These are phyloP conservation scores for Chenopodium quinoa DNA, from an alignment of 148 eudicot species.

Conservation along the genomic window DNA sequence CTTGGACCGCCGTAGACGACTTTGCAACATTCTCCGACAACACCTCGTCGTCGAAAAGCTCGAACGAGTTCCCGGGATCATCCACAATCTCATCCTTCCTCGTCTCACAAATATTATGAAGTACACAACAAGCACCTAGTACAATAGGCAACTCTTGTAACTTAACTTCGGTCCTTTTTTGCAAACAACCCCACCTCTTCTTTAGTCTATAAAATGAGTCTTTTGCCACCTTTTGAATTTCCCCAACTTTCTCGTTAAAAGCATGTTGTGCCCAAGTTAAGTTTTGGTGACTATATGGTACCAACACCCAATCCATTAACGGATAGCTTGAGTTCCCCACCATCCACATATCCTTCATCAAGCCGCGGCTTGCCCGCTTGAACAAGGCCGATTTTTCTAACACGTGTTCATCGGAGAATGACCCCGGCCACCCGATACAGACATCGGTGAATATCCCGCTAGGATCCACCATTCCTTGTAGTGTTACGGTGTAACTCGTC, in stretches of 20 bases:
- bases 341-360: slow-evolving; percentile 39
- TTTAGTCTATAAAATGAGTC: slow-evolving; percentile 57
- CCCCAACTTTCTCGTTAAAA: slow-evolving; percentile 56
- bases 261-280: slow-evolving; percentile 73
- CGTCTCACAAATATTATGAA: slow-evolving; percentile 73
- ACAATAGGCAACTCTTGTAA: slow-evolving; percentile 67
- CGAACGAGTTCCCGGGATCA: slow-evolving; percentile 33
- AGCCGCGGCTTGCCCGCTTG: slow-evolving; percentile 46
- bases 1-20: slow-evolving; percentile 37
- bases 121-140: slow-evolving; percentile 67
- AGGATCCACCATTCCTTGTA: slow-evolving; percentile 68
- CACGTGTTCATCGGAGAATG: slow-evolving; percentile 59
- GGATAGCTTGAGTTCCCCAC: slow-evolving; percentile 54
- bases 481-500: slow-evolving; percentile 59
- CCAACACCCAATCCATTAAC: slow-evolving; percentile 64
- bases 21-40: slow-evolving; percentile 44
- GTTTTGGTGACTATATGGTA: slow-evolving; percentile 57
- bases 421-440: slow-evolving; percentile 80
- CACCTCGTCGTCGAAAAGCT: slow-evolving; percentile 58
- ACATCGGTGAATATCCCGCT: slow-evolving; percentile 60
- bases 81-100: slow-evolving; percentile 40
- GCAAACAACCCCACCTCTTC: slow-evolving; percentile 69
- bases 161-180: slow-evolving; percentile 74
- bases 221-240: slow-evolving; percentile 42
- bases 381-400: slow-evolving; percentile 54